Evolutionary conservation across 176 grass and related monocot species (phyloP).

Genomic region (Echinochloa phyllopogon): DNA sequence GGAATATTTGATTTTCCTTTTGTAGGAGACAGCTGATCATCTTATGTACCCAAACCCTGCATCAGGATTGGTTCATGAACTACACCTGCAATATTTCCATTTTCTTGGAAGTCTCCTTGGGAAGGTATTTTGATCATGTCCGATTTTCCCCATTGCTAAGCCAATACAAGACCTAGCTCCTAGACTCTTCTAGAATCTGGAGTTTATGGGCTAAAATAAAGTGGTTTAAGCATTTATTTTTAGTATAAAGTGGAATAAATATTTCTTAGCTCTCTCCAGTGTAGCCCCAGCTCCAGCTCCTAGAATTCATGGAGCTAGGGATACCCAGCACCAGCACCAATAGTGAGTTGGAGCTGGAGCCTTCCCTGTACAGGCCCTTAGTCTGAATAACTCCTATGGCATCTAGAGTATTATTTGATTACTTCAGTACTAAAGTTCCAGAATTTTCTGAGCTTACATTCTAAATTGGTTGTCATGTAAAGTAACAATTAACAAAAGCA

Average conservation of each 20-base stretch:
- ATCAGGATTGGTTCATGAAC: conserved; percentile 93
- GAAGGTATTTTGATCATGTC: conserved; percentile 66
- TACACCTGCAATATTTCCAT: conserved; percentile 88
- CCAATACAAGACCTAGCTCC: neutral
- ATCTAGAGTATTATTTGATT: neutral
- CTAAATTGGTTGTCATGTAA: too few relatives aligned
- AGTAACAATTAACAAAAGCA: neutral
- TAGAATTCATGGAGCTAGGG: neutral
- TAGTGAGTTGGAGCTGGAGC: neutral
- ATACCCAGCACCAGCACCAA: neutral
- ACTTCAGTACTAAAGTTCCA: neutral
- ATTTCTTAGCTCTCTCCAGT: neutral
- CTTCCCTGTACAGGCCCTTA: neutral
- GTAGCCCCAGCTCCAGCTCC: neutral
- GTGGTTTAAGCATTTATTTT: neutral
- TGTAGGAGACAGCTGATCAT: conserved; percentile 89
- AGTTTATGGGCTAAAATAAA: neutral
- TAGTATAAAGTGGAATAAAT: neutral
- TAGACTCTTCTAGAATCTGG: neutral
- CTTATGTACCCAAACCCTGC: conserved; percentile 96
- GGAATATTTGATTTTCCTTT: conserved; percentile 21
- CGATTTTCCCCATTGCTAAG: conserved; percentile 2
- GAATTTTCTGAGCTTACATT: too few relatives aligned
- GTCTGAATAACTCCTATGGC: neutral
- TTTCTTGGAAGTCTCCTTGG: conserved; percentile 97